Conservation (phyloP, 2,329 filamentous ascomycete species). For the Arthroderma sp. region DNA sequence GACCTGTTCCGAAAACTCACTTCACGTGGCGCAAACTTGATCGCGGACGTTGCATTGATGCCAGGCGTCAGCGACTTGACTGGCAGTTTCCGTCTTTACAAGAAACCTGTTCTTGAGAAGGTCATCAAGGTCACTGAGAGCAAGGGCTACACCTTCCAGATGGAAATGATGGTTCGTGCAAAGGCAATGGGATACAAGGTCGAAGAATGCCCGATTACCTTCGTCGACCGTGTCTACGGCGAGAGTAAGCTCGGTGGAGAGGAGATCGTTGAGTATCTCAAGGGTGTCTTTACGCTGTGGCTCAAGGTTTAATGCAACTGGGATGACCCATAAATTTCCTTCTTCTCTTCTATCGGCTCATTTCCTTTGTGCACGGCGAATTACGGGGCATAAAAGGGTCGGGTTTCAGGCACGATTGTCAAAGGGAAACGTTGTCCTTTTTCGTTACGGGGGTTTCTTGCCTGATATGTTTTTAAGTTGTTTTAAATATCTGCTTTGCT, state of each 20-base stretch:
- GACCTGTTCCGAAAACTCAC: constrained; percentile 71
- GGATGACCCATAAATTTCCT: constrained; percentile 7
- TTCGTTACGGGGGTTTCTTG: neutral
- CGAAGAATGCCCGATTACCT: constrained; percentile 88
- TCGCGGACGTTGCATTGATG: constrained; percentile 84
- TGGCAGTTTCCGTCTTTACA: constrained; percentile 88
- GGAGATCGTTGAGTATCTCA: constrained; percentile 94
- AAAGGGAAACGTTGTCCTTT: neutral
- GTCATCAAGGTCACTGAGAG: constrained; percentile 84
- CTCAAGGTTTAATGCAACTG: constrained; percentile 49
- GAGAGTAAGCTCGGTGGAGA: constrained; percentile 89
- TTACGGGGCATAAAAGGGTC: constrained; percentile 7
- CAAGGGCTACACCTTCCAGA: constrained; percentile 98
- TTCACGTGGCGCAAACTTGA: constrained; percentile 74
- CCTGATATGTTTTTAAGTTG: neutral
- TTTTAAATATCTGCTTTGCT: neutral
- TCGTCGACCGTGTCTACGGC: constrained; percentile 90
- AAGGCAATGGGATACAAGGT: constrained; percentile 93
- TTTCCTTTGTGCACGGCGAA: constrained; percentile 12
- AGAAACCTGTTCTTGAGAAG: constrained; percentile 76
- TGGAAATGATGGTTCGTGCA: constrained; percentile 98
- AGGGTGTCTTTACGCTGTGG: constrained; percentile 69
- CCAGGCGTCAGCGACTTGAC: constrained; percentile 94
- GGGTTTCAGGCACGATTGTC: constrained; percentile 1
- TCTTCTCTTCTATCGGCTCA: constrained; percentile 10